Evolutionary conservation across 139 green algal genomes (phyloP), one percentile per base, ranked within the genome.

Genomic region (Picochlorum sp.): DNA sequence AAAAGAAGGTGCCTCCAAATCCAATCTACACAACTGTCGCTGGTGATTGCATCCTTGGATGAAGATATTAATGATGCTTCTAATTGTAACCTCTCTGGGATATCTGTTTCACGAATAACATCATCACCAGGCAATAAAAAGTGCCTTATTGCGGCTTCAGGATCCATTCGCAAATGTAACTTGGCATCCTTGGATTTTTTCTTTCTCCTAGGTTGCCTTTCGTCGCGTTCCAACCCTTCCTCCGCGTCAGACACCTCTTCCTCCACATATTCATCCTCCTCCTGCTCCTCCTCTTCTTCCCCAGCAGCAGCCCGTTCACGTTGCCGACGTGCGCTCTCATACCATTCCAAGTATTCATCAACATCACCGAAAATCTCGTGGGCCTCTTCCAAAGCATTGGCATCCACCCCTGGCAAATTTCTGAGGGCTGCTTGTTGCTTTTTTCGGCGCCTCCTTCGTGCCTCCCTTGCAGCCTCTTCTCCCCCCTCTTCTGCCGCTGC

Each of bases 331-430:
- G 55, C 49, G 3, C 45, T 37, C 35, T 80, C 26, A 43, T 83
- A 86, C 61, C 77, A 63, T 1, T 79, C 64, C 36, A 90, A 63
- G 55, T 88, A 64, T 10, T 72, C 72, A 14, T 67, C 66, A 31
- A 85, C 78, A 47, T 93, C 78, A 8, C 86, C 86, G 37, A 94
- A 94, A 41, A 94, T 94, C 22, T 90, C 84, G 18, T 84, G 63
- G 14, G 80, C 84, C 49, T 94, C 86, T 73, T 69, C 64, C 41
- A 89, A 61, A 14, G 78, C 78, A 16, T 67, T 55, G 3, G 45
- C 43, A 40, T 68, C 69, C 20, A 85, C 56, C 20, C 65, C 68
- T 7, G 65, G 55, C 16, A 77, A 53, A 33, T 32, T 40, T 0
- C 37, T 53, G 2, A 37, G 7, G 0, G 33, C 41, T 9, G 59